Base-by-base conservation (phyloP, 306 rosid species). In the Rubus parviflorus region DNA sequence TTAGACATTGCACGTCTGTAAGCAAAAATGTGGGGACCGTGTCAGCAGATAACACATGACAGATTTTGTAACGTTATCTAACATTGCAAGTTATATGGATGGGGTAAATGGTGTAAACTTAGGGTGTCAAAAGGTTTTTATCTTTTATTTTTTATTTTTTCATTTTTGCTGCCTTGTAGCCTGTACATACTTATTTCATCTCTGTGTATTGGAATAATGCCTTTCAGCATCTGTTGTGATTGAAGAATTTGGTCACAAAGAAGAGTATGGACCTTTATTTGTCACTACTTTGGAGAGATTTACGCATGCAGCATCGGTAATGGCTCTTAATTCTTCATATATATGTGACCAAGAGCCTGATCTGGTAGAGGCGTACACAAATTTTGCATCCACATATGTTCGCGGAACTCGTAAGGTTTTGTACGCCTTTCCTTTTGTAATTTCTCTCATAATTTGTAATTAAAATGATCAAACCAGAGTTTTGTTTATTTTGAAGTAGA, bases 271-370 rank as follows among this genome's bases (percentile, higher is more conserved):
- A 74, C 85, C 90, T 77, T 79, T 92, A 73, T 92, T 89, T 87
- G 91, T 92, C 75, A 89, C 92, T 74, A 87, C 84, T 7, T 88
- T 94, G 80, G 98, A 92, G 89, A 89, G 98, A 84, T 92, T 92
- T 90, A 90, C 98, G 6, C 85, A 89, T 77, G 88, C 98, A 62
- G 78, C 87, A 75, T 94, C 97, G 40, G 94, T 94, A 75, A 81
- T 83, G 93, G 98, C 97, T 88, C 90, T 92, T 79, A 94, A 88
- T 81, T 94, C 97, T 70, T 92, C 98, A 40, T 94, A 94, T 77
- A 87, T 94, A 80, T 94, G 98, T 75, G 98, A 94, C 81, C 98
- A 94, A 92, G 97, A 92, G 83, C 98, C 98, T 78, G 97, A 94
- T 87, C 94, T 94, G 73, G 98, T 94, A 81, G 98, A 94, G 91